These are phyloP conservation scores for Pythium folliculosum DNA, from an alignment of 352 stramenopile species.

Conservation along the genomic window DNA sequence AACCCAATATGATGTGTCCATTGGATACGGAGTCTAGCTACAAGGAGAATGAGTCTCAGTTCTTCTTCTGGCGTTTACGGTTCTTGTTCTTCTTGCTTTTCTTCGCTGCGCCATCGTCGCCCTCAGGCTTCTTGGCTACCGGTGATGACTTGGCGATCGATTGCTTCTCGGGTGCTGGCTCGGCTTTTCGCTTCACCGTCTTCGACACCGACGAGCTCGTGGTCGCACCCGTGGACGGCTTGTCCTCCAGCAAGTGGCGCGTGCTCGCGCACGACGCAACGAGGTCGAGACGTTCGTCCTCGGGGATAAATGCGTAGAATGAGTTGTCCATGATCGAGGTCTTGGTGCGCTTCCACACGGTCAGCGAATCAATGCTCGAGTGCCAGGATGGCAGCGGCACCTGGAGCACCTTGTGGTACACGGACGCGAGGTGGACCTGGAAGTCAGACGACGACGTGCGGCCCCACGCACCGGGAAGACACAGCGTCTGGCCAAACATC, in stretches of 20 bases:
- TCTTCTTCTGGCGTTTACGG: conserved; percentile 24
- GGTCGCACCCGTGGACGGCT: neutral
- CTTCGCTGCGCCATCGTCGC: neutral
- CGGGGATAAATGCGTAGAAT: conserved; percentile 80
- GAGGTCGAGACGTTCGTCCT: conserved; percentile 74
- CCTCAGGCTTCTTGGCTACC: neutral
- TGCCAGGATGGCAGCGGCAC: conserved; percentile 91
- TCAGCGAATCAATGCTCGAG: conserved; percentile 91
- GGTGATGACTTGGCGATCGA: neutral
- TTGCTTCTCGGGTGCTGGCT: neutral
- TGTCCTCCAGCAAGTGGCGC: conserved; percentile 56
- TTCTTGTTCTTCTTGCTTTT: conserved; percentile 23
- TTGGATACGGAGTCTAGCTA: neutral
- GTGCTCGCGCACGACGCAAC: conserved; percentile 59
- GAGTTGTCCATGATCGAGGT: conserved; percentile 83
- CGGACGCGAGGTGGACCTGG: conserved; percentile 85
- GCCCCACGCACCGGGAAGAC: conserved; percentile 89
- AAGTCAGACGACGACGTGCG: conserved; percentile 92
- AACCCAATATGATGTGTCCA: neutral
- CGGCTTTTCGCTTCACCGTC: conserved; percentile 2
- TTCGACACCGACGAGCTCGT: neutral
- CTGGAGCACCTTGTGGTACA: conserved; percentile 94
- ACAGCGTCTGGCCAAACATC: conserved; percentile 89
- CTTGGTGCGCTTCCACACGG: conserved; percentile 94
- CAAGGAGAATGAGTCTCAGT: neutral